A percentile compares a stretch with the other conserved stretches of the same genome.
phyloP scores from a whole-genome alignment of 495 filamentous ascomycete genomes.

The Annulohypoxylon nitens region DNA sequence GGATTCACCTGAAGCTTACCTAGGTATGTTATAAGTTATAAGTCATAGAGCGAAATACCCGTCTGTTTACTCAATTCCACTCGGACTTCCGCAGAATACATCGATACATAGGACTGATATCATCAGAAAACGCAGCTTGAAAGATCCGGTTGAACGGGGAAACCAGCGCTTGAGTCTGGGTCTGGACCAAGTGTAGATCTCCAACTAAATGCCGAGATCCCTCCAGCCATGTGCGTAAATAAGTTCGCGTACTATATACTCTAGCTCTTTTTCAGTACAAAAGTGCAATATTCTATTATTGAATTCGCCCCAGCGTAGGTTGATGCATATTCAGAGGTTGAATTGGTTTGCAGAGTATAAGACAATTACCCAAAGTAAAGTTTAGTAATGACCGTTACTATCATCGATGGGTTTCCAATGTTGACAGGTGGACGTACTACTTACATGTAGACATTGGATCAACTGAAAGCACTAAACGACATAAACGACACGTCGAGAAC shows the following conservation, averaged over 20 bases:
- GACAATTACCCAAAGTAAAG: not conserved
- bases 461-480: not conserved
- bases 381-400: not conserved
- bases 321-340: not conserved
- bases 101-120: slow-evolving; percentile 11
- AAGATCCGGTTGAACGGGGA: slow-evolving; percentile 42
- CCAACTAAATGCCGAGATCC: slow-evolving; percentile 41
- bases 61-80: not conserved
- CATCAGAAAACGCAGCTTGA: slow-evolving; percentile 17
- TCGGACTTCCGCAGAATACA: slow-evolving; percentile 33
- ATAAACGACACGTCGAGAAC: slow-evolving; percentile 15
- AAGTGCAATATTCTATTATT: not conserved
- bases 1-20: not conserved
- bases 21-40: not conserved
- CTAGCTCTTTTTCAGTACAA: not conserved
- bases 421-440: not conserved
- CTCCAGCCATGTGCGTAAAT: slow-evolving; percentile 24
- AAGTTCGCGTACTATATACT: slow-evolving; percentile 18
- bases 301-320: not conserved
- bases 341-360: not conserved
- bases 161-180: not conserved
- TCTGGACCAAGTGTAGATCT: slow-evolving; percentile 24
- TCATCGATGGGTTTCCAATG: too few species aligned
- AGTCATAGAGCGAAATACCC: not conserved
- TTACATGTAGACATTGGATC: not conserved